Percentiles rank a stretch among this genome's conserved stretches.
These are phyloP conservation scores for Aspergillus incahuasiensis DNA, from an alignment of 495 filamentous ascomycete species.

Conservation along the genomic window DNA sequence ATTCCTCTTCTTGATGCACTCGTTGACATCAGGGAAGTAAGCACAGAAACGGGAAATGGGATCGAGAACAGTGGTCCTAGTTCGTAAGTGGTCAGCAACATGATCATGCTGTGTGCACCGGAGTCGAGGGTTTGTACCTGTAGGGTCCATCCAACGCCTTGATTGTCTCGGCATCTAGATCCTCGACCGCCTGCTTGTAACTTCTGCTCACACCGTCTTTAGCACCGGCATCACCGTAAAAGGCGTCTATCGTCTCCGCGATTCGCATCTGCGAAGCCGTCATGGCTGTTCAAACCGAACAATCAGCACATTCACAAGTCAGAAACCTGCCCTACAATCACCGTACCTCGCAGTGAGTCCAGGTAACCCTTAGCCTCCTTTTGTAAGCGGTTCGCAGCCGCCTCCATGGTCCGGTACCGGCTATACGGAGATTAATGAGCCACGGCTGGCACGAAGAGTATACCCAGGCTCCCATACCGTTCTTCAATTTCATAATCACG, in stretches of 20 bases:
- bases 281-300: conserved; percentile 63
- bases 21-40: conserved; percentile 98
- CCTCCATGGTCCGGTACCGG: conserved; percentile 94
- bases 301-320: conserved; percentile 8
- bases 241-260: conserved; percentile 97
- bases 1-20: conserved; percentile 98
- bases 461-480: conserved; percentile 49
- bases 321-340: background rate
- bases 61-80: conserved; percentile 84
- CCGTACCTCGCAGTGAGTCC: conserved; percentile 83
- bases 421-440: conserved; percentile 36
- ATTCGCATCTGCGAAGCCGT: conserved; percentile 99
- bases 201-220: conserved; percentile 90
- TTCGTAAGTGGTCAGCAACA: background rate
- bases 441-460: background rate
- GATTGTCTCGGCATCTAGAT: conserved; percentile 95
- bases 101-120: background rate
- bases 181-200: conserved; percentile 97
- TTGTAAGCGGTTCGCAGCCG: conserved; percentile 82
- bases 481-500: conserved; percentile 98
- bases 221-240: conserved; percentile 94
- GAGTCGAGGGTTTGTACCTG: conserved; percentile 44
- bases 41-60: conserved; percentile 93
- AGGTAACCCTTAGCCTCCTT: conserved; percentile 98
- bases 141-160: conserved; percentile 98